Percentiles rank a stretch among this genome's conserved stretches.
These are phyloP conservation scores for Cladophialophora immunda DNA, from an alignment of 2,329 filamentous ascomycete species.

Conservation along the genomic window DNA sequence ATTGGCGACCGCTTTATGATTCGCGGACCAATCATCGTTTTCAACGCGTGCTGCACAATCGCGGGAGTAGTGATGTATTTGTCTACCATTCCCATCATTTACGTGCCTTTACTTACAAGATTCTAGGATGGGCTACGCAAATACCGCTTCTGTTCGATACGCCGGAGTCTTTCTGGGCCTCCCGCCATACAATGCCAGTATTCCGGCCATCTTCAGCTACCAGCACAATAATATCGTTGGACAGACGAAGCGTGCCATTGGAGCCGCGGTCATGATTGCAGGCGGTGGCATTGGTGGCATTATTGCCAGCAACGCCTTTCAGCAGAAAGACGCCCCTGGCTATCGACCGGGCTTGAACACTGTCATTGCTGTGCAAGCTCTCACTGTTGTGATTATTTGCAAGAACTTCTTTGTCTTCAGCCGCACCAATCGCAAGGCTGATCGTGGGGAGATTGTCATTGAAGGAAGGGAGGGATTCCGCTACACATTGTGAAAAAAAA, in stretches of 20 bases:
- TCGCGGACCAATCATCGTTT: slow-evolving; percentile 1
- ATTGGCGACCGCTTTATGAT: slow-evolving; percentile 11
- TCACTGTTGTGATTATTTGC: slow-evolving; percentile 64
- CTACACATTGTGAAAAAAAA: slow-evolving; percentile 45
- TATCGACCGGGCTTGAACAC: slow-evolving; percentile 11
- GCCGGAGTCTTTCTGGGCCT: slow-evolving; percentile 6
- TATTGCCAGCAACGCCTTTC: slow-evolving; percentile 6
- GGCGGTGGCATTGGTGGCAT: slow-evolving; percentile 6
- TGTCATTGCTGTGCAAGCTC: slow-evolving; percentile 51
- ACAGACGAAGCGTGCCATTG: not conserved
- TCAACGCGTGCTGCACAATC: not conserved
- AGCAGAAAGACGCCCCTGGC: slow-evolving; percentile 6
- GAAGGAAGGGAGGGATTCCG: slow-evolving; percentile 55
- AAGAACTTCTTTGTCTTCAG: slow-evolving; percentile 65
- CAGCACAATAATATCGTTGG: slow-evolving; percentile 15
- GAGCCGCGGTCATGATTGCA: not conserved
- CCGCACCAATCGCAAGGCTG: slow-evolving; percentile 59
- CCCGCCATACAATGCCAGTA: not conserved
- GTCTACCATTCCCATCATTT: not conserved
- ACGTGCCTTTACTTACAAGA: too few species aligned
- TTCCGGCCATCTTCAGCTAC: slow-evolving; percentile 5
- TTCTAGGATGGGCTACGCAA: slow-evolving; percentile 13
- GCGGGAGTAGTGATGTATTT: slow-evolving; percentile 6
- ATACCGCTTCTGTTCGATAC: slow-evolving; percentile 1
- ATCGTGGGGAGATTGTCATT: slow-evolving; percentile 57